A percentile compares a stretch with the other conserved stretches of the same genome.
These are phyloP conservation scores for Phytophthora pistaciae DNA, from an alignment of 352 stramenopile species.

Conservation along the genomic window DNA sequence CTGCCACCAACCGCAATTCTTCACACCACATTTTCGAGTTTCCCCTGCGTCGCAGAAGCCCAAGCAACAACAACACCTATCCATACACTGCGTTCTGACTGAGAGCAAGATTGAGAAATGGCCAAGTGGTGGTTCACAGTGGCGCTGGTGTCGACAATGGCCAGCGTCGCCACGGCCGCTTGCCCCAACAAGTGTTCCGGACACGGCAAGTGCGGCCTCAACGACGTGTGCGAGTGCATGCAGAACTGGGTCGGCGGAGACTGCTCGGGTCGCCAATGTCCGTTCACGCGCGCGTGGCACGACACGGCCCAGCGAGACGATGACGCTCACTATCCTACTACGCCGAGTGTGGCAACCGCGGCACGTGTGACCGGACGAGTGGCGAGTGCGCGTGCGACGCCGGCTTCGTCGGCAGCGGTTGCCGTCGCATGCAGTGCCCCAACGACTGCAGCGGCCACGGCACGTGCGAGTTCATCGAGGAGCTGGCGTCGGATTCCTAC, in stretches of 20 bases:
- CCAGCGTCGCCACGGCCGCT: slow-evolving; percentile 35
- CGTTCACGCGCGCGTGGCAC: slow-evolving; percentile 67
- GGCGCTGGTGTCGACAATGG: slow-evolving; percentile 44
- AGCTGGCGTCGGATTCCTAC: not conserved
- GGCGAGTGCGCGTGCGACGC: slow-evolving; percentile 80
- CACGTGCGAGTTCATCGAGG: slow-evolving; percentile 50
- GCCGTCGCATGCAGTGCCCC: not conserved
- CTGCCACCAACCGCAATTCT: too few species aligned
- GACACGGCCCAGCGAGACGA: slow-evolving; percentile 52
- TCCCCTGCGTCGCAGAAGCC: not conserved
- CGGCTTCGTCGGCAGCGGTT: slow-evolving; percentile 59
- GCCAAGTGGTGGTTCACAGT: slow-evolving; percentile 44
- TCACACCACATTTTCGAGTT: too few species aligned
- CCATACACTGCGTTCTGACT: not conserved
- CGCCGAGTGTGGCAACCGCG: slow-evolving; percentile 53
- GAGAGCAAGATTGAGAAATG: slow-evolving; percentile 8
- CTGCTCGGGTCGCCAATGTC: slow-evolving; percentile 62
- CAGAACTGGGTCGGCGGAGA: slow-evolving; percentile 71
- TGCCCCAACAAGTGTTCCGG: slow-evolving; percentile 76
- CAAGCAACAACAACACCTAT: not conserved
- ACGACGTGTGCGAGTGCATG: slow-evolving; percentile 72
- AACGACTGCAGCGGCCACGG: not conserved
- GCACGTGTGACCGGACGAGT: not conserved
- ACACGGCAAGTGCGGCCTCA: slow-evolving; percentile 61
- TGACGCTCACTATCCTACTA: slow-evolving; percentile 61